phyloP scores from a whole-genome alignment of 768 basidiomycete species.

The Phylloporus sp. region DNA sequence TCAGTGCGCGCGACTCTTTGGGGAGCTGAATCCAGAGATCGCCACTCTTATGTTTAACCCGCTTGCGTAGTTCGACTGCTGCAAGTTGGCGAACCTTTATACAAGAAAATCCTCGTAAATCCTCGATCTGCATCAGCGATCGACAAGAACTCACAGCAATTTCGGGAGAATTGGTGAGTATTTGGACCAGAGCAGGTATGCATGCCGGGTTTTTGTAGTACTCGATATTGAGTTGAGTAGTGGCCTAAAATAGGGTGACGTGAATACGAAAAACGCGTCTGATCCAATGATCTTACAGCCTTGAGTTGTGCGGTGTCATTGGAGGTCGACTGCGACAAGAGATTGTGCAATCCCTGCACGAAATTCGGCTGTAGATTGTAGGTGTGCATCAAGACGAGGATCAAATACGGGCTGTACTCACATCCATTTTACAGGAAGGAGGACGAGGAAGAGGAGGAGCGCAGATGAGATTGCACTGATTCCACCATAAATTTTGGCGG shows the following conservation, averaged over 20 bases:
- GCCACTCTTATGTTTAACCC: slow-evolving; percentile 73
- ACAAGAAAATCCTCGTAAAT: slow-evolving; percentile 3
- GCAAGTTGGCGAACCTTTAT: slow-evolving; percentile 90
- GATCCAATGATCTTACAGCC: slow-evolving; percentile 54
- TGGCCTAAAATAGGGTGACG: slow-evolving; percentile 54
- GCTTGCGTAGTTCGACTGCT: slow-evolving; percentile 94
- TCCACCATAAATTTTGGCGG: slow-evolving; percentile 51
- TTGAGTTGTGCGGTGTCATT: slow-evolving; percentile 89
- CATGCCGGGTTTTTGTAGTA: slow-evolving; percentile 90
- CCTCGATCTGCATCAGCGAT: slow-evolving; percentile 6
- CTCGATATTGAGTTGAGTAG: slow-evolving; percentile 82
- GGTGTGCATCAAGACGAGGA: slow-evolving; percentile 1
- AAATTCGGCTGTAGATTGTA: slow-evolving; percentile 50
- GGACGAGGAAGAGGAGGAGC: slow-evolving; percentile 27
- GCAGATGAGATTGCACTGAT: slow-evolving; percentile 25
- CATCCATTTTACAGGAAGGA: slow-evolving; percentile 29
- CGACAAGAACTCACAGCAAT: slow-evolving; percentile 54
- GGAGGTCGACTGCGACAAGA: slow-evolving; percentile 73
- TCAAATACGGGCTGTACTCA: slow-evolving; percentile 13
- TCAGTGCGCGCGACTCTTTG: slow-evolving; percentile 65
- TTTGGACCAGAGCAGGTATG: slow-evolving; percentile 85
- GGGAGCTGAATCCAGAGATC: slow-evolving; percentile 75
- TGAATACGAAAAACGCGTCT: slow-evolving; percentile 22
- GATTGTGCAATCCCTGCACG: slow-evolving; percentile 75
- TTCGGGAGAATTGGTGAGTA: slow-evolving; percentile 82